A percentile compares a stretch with the other conserved stretches of the same genome.
phyloP scores from a whole-genome alignment of 139 green algal genomes.

The Dunaliella sp. region DNA sequence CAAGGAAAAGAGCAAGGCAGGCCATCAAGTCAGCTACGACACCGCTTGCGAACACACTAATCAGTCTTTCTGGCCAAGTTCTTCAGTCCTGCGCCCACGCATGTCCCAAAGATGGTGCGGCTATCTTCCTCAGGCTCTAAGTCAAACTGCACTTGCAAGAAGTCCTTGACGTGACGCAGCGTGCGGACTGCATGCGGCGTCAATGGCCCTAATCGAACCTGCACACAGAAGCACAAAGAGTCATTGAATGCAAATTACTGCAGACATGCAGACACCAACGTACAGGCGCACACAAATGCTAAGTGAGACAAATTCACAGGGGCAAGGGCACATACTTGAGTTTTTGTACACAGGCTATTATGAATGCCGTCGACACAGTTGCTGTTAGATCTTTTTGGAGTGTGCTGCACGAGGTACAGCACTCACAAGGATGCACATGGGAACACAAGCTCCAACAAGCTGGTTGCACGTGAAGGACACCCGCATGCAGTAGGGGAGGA shows the following conservation, averaged over 20 bases:
- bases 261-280: background rate
- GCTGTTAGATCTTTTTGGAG: no score
- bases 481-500: no score
- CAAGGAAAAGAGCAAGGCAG: no score
- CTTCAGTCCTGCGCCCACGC: constrained; percentile 83
- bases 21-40: no score
- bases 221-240: background rate
- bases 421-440: no score
- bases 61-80: constrained; percentile 71
- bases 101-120: constrained; percentile 89
- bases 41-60: background rate
- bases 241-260: background rate
- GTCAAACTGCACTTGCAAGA: constrained; percentile 90
- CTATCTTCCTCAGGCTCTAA: constrained; percentile 80
- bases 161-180: constrained; percentile 83
- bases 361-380: no score
- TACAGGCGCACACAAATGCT: constrained; percentile 6
- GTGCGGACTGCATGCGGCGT: constrained; percentile 82
- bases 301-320: no score
- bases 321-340: no score
- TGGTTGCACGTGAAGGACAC: no score
- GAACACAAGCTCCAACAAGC: no score
- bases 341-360: no score
- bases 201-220: constrained; percentile 83
- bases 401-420: no score